Conservation (phyloP, 257 asterid genomes). For the Fraxinus excelsior region DNA sequence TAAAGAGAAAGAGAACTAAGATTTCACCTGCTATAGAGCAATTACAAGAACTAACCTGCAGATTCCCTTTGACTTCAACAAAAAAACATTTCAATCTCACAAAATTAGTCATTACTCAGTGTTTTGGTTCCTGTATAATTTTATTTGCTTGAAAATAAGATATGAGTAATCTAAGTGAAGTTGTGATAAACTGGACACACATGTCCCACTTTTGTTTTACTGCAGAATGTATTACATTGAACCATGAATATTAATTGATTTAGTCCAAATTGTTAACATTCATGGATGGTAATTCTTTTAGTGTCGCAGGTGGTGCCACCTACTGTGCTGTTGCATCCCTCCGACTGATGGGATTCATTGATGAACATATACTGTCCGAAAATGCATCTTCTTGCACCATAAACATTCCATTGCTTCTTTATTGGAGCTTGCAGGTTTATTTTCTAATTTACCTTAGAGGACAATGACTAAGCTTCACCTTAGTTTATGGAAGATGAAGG, state of each 20-base stretch:
- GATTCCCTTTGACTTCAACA: background rate
- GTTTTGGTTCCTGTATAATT: background rate
- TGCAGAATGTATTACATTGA: slow-evolving; percentile 19
- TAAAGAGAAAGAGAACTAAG: background rate
- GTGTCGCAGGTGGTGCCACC: slow-evolving; percentile 97
- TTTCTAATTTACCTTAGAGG: slow-evolving; percentile 18
- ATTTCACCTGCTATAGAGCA: background rate
- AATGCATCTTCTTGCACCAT: slow-evolving; percentile 43
- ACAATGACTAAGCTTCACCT: background rate
- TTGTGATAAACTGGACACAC: background rate
- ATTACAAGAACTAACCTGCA: slow-evolving; percentile 1
- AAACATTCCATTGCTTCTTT: slow-evolving; percentile 69
- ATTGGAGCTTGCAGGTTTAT: slow-evolving; percentile 88
- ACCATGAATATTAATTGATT: slow-evolving; percentile 11
- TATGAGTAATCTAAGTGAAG: background rate
- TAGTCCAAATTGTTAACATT: slow-evolving; percentile 41
- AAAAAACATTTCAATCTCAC: slow-evolving; percentile 2
- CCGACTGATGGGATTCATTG: slow-evolving; percentile 83
- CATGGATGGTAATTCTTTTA: slow-evolving; percentile 60
- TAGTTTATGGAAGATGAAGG: slow-evolving; percentile 14
- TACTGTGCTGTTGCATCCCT: slow-evolving; percentile 98
- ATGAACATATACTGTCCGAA: slow-evolving; percentile 54
- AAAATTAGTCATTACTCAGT: background rate
- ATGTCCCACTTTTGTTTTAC: background rate
- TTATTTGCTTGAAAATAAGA: background rate